phyloP scores from a whole-genome alignment of 768 basidiomycete species.

The Pleurotus salmoneostramineus region DNA sequence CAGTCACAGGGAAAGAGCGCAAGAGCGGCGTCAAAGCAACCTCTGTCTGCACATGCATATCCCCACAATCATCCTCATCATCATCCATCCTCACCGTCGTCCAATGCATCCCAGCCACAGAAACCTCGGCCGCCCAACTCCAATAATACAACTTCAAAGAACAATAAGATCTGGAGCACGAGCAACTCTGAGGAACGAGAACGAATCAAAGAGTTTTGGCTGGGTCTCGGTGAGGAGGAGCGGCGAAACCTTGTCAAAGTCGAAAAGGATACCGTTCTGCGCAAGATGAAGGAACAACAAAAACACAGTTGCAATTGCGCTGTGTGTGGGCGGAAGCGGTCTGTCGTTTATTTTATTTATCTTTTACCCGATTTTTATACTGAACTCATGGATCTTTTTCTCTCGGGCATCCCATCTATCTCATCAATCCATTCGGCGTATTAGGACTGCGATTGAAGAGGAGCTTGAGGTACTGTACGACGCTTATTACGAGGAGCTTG shows the following conservation, averaged over 20 bases:
- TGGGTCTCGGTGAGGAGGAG: slow-evolving; percentile 87
- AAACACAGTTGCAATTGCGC: slow-evolving; percentile 94
- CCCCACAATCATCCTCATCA: slow-evolving; percentile 37
- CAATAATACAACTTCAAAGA: slow-evolving; percentile 30
- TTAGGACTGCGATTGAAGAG: slow-evolving; percentile 95
- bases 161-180: slow-evolving; percentile 92
- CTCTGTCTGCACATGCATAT: slow-evolving; percentile 44
- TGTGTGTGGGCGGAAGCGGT: slow-evolving; percentile 96
- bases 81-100: slow-evolving; percentile 48
- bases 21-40: slow-evolving; percentile 42
- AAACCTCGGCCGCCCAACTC: slow-evolving; percentile 27
- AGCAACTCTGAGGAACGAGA: slow-evolving; percentile 91
- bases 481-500: slow-evolving; percentile 99
- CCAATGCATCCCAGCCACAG: slow-evolving; percentile 16
- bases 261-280: slow-evolving; percentile 95
- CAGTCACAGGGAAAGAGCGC: slow-evolving; percentile 10
- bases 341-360: slow-evolving; percentile 32
- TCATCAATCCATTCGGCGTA: slow-evolving; percentile 11
- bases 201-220: slow-evolving; percentile 98
- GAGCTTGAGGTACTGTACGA: slow-evolving; percentile 99
- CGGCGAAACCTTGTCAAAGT: slow-evolving; percentile 90
- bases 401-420: slow-evolving; percentile 12
- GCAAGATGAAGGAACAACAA: slow-evolving; percentile 99
- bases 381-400: slow-evolving; percentile 19
- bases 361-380: slow-evolving; percentile 16